Evolutionary conservation across 306 rosid species (phyloP).

Genomic region (Acacia confusa): DNA sequence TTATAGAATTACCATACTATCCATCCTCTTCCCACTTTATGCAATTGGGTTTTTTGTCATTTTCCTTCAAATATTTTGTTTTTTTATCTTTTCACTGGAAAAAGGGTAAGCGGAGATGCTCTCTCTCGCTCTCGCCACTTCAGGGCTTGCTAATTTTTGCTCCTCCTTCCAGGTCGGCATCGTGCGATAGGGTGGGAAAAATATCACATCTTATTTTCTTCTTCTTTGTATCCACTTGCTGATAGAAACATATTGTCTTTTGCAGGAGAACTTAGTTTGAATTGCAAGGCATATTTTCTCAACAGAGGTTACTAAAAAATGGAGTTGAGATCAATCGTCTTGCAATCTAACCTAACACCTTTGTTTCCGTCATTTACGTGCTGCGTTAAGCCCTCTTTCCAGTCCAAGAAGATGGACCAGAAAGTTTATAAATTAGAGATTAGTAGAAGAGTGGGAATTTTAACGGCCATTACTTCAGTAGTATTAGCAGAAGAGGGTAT

Average conservation of each 20-base stretch:
- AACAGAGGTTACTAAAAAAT: conserved; percentile 25
- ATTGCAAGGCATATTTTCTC: neutral
- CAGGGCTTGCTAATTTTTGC: too few species aligned
- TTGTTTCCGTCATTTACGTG: conserved; percentile 43
- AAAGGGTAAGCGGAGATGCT: too few species aligned
- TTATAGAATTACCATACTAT: too few species aligned
- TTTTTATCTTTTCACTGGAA: too few species aligned
- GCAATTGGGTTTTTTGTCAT: too few species aligned
- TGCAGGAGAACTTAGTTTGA: conserved; percentile 22
- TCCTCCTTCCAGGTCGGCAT: too few species aligned
- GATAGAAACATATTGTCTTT: neutral
- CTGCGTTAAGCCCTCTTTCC: conserved; percentile 33
- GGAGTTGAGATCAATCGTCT: conserved; percentile 40
- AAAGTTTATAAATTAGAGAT: conserved; percentile 29
- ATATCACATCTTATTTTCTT: neutral
- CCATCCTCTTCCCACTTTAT: too few species aligned
- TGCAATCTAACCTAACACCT: conserved; percentile 36
- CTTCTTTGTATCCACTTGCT: neutral
- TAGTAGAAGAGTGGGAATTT: conserved; percentile 37
- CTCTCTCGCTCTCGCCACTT: too few species aligned
- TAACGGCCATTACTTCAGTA: conserved; percentile 26
- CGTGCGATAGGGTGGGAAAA: neutral
- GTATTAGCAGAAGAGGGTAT: conserved; percentile 19
- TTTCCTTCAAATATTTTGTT: too few species aligned
- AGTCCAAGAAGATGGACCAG: conserved; percentile 18